Conservation (phyloP, 371 early-diverging fungal species). For the Zopfochytrium polystomum region DNA sequence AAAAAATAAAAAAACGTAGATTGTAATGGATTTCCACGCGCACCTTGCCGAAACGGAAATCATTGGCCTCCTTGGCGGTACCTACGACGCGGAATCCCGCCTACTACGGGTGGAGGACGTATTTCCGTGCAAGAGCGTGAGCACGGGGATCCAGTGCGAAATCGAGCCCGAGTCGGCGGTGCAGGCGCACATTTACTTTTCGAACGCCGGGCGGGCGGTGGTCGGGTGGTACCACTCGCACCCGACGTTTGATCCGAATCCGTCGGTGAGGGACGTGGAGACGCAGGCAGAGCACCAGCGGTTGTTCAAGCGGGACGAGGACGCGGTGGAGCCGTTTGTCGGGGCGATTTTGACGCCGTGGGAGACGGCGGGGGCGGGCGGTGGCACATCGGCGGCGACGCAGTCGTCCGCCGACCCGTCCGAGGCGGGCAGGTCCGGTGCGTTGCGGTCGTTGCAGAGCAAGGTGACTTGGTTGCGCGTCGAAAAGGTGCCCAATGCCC, state of each 20-base stretch:
- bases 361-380: constrained; percentile 13
- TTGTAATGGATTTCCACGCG: constrained; percentile 55
- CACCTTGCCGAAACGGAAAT: constrained; percentile 50
- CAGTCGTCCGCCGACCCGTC: neutral
- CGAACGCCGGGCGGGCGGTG: constrained; percentile 23
- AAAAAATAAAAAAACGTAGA: constrained; percentile 34
- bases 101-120: constrained; percentile 52
- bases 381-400: constrained; percentile 19
- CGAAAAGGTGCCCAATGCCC: constrained; percentile 8
- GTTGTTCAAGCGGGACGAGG: constrained; percentile 62
- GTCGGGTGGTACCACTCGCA: constrained; percentile 58
- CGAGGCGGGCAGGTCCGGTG: no score
- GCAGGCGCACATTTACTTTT: constrained; percentile 40
- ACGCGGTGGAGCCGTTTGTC: constrained; percentile 77
- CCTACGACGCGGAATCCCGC: constrained; percentile 47
- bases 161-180: constrained; percentile 50
- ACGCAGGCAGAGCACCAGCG: constrained; percentile 50
- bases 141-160: constrained; percentile 64
- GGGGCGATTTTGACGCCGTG: constrained; percentile 64
- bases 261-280: constrained; percentile 46
- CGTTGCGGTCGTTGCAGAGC: no score
- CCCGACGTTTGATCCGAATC: constrained; percentile 49
- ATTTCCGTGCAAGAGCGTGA: constrained; percentile 67
- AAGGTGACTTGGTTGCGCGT: no score
- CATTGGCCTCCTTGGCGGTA: constrained; percentile 50